These are phyloP conservation scores for Peronospora belbahrii DNA, from an alignment of 352 stramenopile genomes.

Conservation along the genomic window DNA sequence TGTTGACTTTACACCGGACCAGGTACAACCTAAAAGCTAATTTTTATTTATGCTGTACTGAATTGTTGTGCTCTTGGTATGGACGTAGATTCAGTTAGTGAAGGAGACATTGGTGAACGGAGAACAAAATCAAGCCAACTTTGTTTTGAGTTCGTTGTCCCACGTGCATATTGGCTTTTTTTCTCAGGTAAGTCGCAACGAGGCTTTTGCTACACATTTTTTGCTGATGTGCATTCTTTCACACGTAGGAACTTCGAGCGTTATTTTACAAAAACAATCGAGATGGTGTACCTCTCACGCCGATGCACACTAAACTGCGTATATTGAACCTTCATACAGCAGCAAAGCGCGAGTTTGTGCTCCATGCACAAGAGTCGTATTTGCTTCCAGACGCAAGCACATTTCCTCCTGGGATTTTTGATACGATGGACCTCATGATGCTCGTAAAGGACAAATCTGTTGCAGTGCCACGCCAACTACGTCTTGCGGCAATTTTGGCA, in stretches of 20 bases:
- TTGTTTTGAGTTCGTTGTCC: conserved; percentile 72
- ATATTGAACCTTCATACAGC: conserved; percentile 67
- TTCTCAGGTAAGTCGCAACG: conserved; percentile 31
- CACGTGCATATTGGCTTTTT: conserved; percentile 72
- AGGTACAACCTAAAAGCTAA: conserved; percentile 28
- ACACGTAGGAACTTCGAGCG: conserved; percentile 48
- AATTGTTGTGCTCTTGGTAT: neutral
- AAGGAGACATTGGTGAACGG: conserved; percentile 71
- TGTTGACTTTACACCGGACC: conserved; percentile 78
- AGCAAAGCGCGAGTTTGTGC: conserved; percentile 55
- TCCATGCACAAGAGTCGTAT: conserved; percentile 57
- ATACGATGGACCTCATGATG: conserved; percentile 82
- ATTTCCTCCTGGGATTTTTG: conserved; percentile 58
- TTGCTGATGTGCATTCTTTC: neutral
- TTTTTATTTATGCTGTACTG: neutral
- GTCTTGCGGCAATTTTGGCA: conserved; percentile 66
- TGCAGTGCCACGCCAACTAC: conserved; percentile 47
- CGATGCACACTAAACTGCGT: conserved; percentile 66
- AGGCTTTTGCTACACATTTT: neutral
- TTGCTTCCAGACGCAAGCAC: conserved; percentile 42
- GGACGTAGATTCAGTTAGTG: conserved; percentile 54
- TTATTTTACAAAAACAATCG: conserved; percentile 64
- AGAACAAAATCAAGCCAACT: conserved; percentile 81
- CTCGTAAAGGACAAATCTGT: conserved; percentile 63
- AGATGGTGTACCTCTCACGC: conserved; percentile 35